Evolutionary conservation across 2,329 filamentous ascomycete species (phyloP).

Genomic region (Nothophaeocryptopus gaeumannii): DNA sequence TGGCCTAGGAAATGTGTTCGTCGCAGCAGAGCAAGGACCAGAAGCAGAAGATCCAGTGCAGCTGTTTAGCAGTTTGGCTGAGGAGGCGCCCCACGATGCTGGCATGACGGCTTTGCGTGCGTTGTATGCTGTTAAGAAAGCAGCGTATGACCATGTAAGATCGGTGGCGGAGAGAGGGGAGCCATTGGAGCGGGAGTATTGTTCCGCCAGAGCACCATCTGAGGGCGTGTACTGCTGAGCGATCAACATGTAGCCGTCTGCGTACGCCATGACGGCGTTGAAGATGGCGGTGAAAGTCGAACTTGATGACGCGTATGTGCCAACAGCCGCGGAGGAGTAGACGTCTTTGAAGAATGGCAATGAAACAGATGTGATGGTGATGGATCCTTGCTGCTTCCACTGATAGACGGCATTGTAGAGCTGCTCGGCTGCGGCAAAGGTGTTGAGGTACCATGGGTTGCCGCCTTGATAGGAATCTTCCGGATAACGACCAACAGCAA

Average conservation of each 20-base stretch:
- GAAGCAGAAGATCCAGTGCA: slow-evolving; percentile 28
- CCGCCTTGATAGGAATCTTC: slow-evolving; percentile 70
- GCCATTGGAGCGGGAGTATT: slow-evolving; percentile 55
- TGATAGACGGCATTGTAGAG: slow-evolving; percentile 73
- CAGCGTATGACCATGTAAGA: slow-evolving; percentile 71
- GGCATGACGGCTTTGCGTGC: slow-evolving; percentile 57
- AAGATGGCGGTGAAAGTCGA: slow-evolving; percentile 47
- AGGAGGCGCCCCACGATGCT: slow-evolving; percentile 50
- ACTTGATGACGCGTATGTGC: slow-evolving; percentile 59
- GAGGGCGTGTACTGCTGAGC: slow-evolving; percentile 48
- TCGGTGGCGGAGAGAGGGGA: slow-evolving; percentile 61
- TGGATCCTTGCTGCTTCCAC: slow-evolving; percentile 62
- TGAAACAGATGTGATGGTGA: slow-evolving; percentile 64
- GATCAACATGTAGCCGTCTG: slow-evolving; percentile 52
- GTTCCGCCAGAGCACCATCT: slow-evolving; percentile 66
- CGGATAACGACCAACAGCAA: slow-evolving; percentile 44
- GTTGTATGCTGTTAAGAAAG: slow-evolving; percentile 62
- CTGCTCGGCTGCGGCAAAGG: slow-evolving; percentile 74
- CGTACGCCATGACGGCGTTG: slow-evolving; percentile 61
- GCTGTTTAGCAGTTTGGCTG: slow-evolving; percentile 22
- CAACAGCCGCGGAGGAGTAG: slow-evolving; percentile 55
- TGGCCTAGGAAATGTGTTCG: slow-evolving; percentile 28
- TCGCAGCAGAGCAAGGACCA: slow-evolving; percentile 29
- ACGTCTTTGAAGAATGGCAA: slow-evolving; percentile 70
- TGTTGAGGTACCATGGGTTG: slow-evolving; percentile 73